phyloP scores from a whole-genome alignment of 2,329 filamentous ascomycete species.

The Aaosphaeria arxii region DNA sequence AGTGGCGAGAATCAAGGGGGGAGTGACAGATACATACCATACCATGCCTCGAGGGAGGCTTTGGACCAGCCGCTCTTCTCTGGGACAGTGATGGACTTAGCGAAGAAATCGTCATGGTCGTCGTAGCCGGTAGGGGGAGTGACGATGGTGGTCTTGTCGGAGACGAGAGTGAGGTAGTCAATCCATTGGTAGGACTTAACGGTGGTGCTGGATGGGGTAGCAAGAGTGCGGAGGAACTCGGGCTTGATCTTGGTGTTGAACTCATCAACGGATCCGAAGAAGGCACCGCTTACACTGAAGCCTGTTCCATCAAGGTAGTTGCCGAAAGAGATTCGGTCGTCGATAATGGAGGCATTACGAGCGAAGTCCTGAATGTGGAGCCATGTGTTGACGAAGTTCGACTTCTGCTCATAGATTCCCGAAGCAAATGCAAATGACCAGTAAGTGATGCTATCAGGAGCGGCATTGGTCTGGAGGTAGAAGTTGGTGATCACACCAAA shows the following conservation, averaged over 20 bases:
- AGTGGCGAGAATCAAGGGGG: neutral
- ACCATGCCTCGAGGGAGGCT: slow-evolving; percentile 19
- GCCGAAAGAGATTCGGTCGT: slow-evolving; percentile 41
- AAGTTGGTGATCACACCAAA: slow-evolving; percentile 33
- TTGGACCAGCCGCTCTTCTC: slow-evolving; percentile 28
- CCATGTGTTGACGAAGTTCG: slow-evolving; percentile 35
- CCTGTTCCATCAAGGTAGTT: slow-evolving; percentile 38
- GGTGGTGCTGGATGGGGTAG: slow-evolving; percentile 17
- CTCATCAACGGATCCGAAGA: slow-evolving; percentile 35
- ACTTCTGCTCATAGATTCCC: slow-evolving; percentile 22
- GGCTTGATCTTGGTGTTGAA: slow-evolving; percentile 39
- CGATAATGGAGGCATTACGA: slow-evolving; percentile 39
- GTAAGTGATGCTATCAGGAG: slow-evolving; percentile 11
- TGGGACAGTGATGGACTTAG: slow-evolving; percentile 41
- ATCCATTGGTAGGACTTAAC: slow-evolving; percentile 33
- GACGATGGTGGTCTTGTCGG: slow-evolving; percentile 23
- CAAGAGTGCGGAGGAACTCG: slow-evolving; percentile 38
- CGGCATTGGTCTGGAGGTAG: slow-evolving; percentile 19
- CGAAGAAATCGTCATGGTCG: slow-evolving; percentile 39
- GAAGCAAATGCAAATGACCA: slow-evolving; percentile 5
- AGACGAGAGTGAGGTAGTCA: slow-evolving; percentile 43
- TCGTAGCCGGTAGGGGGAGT: slow-evolving; percentile 33
- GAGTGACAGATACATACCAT: neutral
- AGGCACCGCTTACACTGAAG: slow-evolving; percentile 40
- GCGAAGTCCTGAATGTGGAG: slow-evolving; percentile 41